Conservation (phyloP, 331 rosid species). For the Stylosanthes scabra region DNA sequence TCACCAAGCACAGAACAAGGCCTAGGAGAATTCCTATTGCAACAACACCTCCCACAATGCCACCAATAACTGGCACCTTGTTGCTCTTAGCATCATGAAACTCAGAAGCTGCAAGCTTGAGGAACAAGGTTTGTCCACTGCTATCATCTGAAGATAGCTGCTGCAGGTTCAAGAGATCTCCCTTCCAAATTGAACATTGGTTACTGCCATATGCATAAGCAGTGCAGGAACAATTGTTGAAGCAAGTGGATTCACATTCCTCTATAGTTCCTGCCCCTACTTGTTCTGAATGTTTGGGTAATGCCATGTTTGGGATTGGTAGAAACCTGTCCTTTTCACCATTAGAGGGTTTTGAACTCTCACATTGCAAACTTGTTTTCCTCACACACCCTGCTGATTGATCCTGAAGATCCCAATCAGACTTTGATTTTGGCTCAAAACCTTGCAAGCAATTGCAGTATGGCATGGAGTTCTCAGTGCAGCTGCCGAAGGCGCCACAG, state of each 20-base stretch:
- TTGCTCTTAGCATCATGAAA: slow-evolving; percentile 35
- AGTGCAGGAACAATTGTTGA: slow-evolving; percentile 48
- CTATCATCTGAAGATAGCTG: slow-evolving; percentile 47
- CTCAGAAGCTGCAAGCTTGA: slow-evolving; percentile 66
- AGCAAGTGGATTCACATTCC: slow-evolving; percentile 56
- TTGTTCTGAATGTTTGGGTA: slow-evolving; percentile 31
- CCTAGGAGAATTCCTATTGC: slow-evolving; percentile 49
- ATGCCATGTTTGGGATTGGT: slow-evolving; percentile 26
- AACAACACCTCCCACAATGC: slow-evolving; percentile 37
- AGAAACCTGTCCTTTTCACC: slow-evolving; percentile 40
- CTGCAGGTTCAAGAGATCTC: slow-evolving; percentile 45
- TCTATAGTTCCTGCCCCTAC: slow-evolving; percentile 18
- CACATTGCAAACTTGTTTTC: slow-evolving; percentile 41
- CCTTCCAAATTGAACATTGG: slow-evolving; percentile 53
- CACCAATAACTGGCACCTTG: slow-evolving; percentile 38
- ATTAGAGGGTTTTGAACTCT: slow-evolving; percentile 22
- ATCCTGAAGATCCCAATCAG: slow-evolving; percentile 50
- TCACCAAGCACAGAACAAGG: slow-evolving; percentile 40
- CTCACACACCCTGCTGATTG: slow-evolving; percentile 60
- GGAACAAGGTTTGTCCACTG: slow-evolving; percentile 42
- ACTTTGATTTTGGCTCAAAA: slow-evolving; percentile 35
- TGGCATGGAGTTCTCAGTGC: slow-evolving; percentile 36
- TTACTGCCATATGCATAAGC: slow-evolving; percentile 51
- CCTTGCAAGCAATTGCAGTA: slow-evolving; percentile 67
- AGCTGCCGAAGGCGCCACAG: slow-evolving; percentile 60